A percentile compares a stretch with the other conserved stretches of the same genome.
Conservation (phyloP, 1,139 yeast species). For the Protomyces arabidopsidicola region DNA sequence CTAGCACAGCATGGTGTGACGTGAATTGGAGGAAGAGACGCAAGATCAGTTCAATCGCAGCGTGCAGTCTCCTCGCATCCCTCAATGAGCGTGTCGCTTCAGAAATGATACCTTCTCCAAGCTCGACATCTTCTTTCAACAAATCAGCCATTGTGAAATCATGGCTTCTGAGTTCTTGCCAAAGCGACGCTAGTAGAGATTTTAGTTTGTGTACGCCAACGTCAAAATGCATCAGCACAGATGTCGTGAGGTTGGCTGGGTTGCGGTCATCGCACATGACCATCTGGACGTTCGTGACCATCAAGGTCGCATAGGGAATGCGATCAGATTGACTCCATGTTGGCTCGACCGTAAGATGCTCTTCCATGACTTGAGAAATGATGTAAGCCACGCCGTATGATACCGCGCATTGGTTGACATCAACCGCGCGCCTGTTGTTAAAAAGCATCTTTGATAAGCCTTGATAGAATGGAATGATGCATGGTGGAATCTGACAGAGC, state of each 20-base stretch:
- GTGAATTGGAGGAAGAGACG: not conserved
- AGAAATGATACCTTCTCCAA: not conserved
- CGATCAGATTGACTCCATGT: not conserved
- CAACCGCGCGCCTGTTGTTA: constrained; percentile 35
- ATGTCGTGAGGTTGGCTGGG: constrained; percentile 28
- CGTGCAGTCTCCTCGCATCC: not conserved
- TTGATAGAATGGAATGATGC: constrained; percentile 37
- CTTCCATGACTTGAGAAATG: constrained; percentile 37
- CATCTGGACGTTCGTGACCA: constrained; percentile 30
- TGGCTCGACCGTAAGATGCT: constrained; percentile 33
- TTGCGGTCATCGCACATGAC: constrained; percentile 33
- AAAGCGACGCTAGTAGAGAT: not conserved
- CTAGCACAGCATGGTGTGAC: not conserved
- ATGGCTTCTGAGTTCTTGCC: not conserved
- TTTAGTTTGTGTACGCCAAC: constrained; percentile 4
- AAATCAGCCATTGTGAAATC: not conserved
- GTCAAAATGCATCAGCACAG: constrained; percentile 11
- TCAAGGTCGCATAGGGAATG: constrained; percentile 30
- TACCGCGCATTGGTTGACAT: constrained; percentile 34
- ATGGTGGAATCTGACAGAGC: constrained; percentile 36
- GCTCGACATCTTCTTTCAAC: too few relatives aligned
- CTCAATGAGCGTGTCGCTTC: not conserved
- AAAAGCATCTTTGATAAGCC: constrained; percentile 33
- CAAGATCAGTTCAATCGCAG: not conserved
- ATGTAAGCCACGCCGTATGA: constrained; percentile 38